Evolutionary conservation across 2,329 filamentous ascomycete species (phyloP).

Genomic region (Cladosporium sp.): DNA sequence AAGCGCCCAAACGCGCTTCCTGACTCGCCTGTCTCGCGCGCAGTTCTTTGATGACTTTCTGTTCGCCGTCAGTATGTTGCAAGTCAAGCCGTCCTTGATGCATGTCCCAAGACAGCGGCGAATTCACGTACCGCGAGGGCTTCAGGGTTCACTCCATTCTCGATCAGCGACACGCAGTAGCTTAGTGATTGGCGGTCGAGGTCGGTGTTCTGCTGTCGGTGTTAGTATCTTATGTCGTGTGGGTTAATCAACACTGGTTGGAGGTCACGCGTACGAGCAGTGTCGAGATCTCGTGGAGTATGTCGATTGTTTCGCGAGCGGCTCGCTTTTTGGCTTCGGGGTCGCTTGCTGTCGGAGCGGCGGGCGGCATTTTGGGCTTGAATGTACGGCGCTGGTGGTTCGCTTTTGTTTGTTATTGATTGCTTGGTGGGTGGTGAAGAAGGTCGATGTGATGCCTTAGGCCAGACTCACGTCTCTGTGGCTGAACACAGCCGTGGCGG

Average conservation of each 20-base stretch:
- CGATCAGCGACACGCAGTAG: constrained; percentile 93
- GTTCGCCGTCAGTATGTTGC: background rate
- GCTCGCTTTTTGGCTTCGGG: constrained; percentile 66
- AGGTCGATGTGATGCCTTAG: background rate
- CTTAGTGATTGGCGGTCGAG: constrained; percentile 87
- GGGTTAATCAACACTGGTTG: background rate
- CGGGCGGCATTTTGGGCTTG: constrained; percentile 26
- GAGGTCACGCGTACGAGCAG: constrained; percentile 61
- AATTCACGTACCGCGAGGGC: constrained; percentile 72
- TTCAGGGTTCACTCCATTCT: constrained; percentile 95
- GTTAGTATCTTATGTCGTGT: background rate
- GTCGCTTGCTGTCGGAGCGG: constrained; percentile 24
- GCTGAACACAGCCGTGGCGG: no score
- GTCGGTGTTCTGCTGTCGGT: constrained; percentile 74
- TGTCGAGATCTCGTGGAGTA: constrained; percentile 70
- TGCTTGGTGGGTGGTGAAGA: background rate
- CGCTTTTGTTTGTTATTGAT: no score
- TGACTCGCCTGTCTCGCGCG: constrained; percentile 36
- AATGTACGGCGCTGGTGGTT: no score
- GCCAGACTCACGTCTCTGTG: constrained; percentile 3
- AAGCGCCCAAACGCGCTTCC: constrained; percentile 10
- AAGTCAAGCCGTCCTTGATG: no score
- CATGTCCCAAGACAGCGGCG: no score
- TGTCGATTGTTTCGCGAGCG: constrained; percentile 74
- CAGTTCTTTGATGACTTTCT: constrained; percentile 47